These are phyloP conservation scores for Pythium periplocum DNA, from an alignment of 352 stramenopile species.

Conservation along the genomic window DNA sequence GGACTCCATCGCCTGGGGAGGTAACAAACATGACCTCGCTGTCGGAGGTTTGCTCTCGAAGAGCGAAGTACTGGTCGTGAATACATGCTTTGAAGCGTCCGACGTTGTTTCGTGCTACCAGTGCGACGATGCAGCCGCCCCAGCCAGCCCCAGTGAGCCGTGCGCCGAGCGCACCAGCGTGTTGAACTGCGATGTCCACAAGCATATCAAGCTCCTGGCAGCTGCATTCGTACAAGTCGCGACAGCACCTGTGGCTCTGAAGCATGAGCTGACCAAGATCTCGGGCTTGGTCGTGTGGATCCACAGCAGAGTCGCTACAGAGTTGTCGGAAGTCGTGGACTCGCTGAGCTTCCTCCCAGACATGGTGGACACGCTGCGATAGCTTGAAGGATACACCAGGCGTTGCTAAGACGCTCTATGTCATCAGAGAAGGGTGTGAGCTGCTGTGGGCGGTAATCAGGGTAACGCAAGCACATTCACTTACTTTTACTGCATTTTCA, in stretches of 20 bases:
- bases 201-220: conserved; percentile 65
- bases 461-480: neutral
- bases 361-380: conserved; percentile 53
- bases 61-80: conserved; percentile 1
- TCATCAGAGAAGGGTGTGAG: neutral
- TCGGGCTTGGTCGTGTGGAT: conserved; percentile 5
- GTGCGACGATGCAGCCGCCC: conserved; percentile 71
- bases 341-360: conserved; percentile 63
- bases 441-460: neutral
- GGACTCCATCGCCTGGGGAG: conserved; percentile 5
- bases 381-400: conserved; percentile 9
- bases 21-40: conserved; percentile 28
- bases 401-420: conserved; percentile 22
- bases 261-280: conserved; percentile 66
- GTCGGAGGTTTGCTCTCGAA: neutral
- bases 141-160: conserved; percentile 79
- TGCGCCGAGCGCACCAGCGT: conserved; percentile 51
- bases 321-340: conserved; percentile 39
- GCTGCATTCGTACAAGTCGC: conserved; percentile 70
- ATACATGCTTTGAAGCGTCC: conserved; percentile 1
- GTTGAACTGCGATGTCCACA: conserved; percentile 31
- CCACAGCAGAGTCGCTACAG: conserved; percentile 14
- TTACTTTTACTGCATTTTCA: conserved; percentile 27
- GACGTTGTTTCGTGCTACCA: conserved; percentile 21
- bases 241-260: conserved; percentile 59